phyloP scores from a whole-genome alignment of 2,329 filamentous ascomycete genomes.

The Penicillium sp. region DNA sequence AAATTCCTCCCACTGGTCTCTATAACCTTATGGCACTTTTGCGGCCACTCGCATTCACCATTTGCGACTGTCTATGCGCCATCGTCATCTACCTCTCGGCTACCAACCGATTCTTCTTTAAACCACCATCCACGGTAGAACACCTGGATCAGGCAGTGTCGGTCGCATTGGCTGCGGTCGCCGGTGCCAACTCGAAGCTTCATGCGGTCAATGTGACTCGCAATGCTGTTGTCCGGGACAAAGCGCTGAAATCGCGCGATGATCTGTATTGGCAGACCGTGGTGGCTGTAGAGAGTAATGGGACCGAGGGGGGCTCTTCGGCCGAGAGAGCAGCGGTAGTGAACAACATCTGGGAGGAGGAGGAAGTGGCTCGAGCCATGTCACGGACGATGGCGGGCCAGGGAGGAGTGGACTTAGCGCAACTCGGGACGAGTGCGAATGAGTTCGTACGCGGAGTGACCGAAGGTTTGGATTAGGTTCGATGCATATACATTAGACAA shows the following conservation, averaged over 20 bases:
- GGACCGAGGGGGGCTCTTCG: conserved; percentile 55
- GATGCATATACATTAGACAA: neutral
- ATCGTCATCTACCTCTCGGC: conserved; percentile 70
- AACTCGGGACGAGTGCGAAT: conserved; percentile 43
- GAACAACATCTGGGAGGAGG: conserved; percentile 68
- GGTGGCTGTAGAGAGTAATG: conserved; percentile 59
- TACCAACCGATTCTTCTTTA: conserved; percentile 75
- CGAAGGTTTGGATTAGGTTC: conserved; percentile 37
- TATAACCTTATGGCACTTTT: conserved; percentile 52
- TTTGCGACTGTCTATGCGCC: conserved; percentile 64
- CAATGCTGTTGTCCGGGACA: conserved; percentile 76
- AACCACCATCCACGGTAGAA: conserved; percentile 61
- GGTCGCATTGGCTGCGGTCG: conserved; percentile 55
- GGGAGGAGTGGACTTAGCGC: conserved; percentile 42
- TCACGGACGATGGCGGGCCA: conserved; percentile 73
- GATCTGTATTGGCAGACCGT: conserved; percentile 70
- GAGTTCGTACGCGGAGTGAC: conserved; percentile 47
- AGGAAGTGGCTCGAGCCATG: conserved; percentile 61
- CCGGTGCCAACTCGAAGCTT: conserved; percentile 63
- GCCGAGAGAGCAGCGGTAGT: conserved; percentile 62
- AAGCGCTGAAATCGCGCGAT: conserved; percentile 63
- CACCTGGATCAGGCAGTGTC: conserved; percentile 59
- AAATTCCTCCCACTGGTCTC: conserved; percentile 56
- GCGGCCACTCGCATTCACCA: conserved; percentile 64
- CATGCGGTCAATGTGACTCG: conserved; percentile 72